phyloP scores from a whole-genome alignment of 768 basidiomycete species.

The Leccinum broughii region DNA sequence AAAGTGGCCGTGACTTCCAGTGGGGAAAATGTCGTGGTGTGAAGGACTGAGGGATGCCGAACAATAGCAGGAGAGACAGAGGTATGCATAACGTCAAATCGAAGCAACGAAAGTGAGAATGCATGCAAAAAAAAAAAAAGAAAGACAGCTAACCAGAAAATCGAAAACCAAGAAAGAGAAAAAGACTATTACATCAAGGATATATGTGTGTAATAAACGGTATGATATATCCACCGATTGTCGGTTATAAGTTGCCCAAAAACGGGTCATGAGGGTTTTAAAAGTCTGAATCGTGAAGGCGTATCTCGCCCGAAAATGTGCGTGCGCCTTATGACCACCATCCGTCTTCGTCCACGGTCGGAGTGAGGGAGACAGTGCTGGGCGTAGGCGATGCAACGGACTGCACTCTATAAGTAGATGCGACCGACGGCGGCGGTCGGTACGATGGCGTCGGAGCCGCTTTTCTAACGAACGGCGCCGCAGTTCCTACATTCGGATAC shows the following conservation, averaged over 20 bases:
- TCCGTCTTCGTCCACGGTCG: conserved; percentile 70
- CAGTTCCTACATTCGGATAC: conserved; percentile 20
- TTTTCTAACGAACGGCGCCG: conserved; percentile 14
- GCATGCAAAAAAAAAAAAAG: not conserved
- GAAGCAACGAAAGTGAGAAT: not conserved
- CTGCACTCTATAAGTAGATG: conserved; percentile 47
- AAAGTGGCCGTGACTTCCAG: conserved; percentile 28
- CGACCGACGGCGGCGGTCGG: conserved; percentile 39
- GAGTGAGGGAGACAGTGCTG: conserved; percentile 71
- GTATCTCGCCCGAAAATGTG: not conserved
- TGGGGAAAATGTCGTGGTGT: conserved; percentile 10
- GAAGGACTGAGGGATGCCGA: conserved; percentile 3
- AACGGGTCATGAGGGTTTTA: not conserved
- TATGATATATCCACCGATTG: not conserved
- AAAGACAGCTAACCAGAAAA: not conserved
- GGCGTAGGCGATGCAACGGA: conserved; percentile 69
- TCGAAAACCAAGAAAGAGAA: conserved; percentile 2
- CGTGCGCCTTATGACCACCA: conserved; percentile 60
- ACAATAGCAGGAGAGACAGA: conserved; percentile 8
- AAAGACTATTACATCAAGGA: conserved; percentile 24
- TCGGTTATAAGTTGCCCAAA: conserved; percentile 12
- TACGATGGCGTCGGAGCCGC: conserved; percentile 28
- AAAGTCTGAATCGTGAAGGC: not conserved
- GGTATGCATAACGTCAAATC: conserved; percentile 14
- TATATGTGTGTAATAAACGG: conserved; percentile 12